Conservation (phyloP, 1,139 yeast species). For the Arxiozyma heterogenica region DNA sequence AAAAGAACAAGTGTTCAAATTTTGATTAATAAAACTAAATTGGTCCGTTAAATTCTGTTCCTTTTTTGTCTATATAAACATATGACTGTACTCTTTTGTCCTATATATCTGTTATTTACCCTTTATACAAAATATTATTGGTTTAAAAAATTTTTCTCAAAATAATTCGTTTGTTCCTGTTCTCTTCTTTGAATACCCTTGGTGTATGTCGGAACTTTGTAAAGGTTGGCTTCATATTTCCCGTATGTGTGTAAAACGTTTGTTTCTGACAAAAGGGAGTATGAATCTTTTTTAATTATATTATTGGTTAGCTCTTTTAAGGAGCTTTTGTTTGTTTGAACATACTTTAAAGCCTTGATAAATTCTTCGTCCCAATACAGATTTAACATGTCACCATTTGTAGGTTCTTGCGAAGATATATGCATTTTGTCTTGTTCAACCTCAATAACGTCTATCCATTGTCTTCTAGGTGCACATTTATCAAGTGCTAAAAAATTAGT, state of each 20-base stretch:
- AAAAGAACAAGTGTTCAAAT: slow-evolving; percentile 85
- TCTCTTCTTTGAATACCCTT: slow-evolving; percentile 11
- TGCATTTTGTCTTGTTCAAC: slow-evolving; percentile 31
- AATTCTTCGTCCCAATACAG: slow-evolving; percentile 39
- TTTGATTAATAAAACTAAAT: slow-evolving; percentile 32
- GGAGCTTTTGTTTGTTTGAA: slow-evolving; percentile 8
- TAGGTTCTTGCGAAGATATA: slow-evolving; percentile 14
- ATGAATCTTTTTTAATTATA: not conserved
- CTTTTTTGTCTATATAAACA: not conserved
- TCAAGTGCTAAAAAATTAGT: slow-evolving; percentile 75
- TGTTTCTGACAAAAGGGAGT: not conserved
- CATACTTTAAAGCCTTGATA: slow-evolving; percentile 37
- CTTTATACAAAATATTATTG: not conserved
- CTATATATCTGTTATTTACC: not conserved
- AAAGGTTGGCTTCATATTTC: not conserved
- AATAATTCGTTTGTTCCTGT: slow-evolving; percentile 10
- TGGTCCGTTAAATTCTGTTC: not conserved
- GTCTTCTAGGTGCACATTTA: slow-evolving; percentile 61
- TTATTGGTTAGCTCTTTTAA: not conserved
- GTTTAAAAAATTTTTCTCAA: slow-evolving; percentile 6
- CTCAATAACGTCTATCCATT: slow-evolving; percentile 41
- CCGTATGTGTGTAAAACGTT: not conserved
- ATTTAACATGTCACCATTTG: not conserved
- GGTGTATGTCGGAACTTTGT: slow-evolving; percentile 9
- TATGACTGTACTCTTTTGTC: no score